phyloP scores from a whole-genome alignment of 2,329 filamentous ascomycete species.

The Pseudogymnoascus sp. region DNA sequence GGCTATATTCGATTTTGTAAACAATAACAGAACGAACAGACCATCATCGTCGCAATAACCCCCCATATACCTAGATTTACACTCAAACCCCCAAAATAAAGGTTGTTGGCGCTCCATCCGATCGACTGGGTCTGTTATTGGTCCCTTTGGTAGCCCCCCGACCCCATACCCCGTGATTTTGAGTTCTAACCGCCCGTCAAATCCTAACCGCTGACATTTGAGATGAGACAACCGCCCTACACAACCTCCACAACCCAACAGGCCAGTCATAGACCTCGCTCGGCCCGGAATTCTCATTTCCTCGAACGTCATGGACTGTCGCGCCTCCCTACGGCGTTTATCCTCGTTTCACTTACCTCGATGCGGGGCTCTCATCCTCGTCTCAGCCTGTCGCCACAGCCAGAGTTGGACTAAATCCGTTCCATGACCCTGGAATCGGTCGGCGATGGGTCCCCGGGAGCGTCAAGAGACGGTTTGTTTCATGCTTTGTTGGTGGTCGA shows the following conservation, averaged over 20 bases:
- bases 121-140: background rate
- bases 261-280: background rate
- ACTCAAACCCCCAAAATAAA: background rate
- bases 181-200: conserved; percentile 8
- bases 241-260: background rate
- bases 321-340: conserved; percentile 6
- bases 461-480: conserved; percentile 2
- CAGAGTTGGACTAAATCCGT: conserved; percentile 4
- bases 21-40: background rate
- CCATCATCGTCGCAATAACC: conserved; percentile 1
- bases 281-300: background rate
- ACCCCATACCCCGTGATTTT: background rate
- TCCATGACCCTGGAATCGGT: conserved; percentile 8
- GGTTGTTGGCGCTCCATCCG: background rate
- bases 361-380: background rate
- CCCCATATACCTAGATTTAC: background rate
- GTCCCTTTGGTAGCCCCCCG: background rate
- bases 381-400: conserved; percentile 1
- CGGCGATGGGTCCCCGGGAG: background rate
- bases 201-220: conserved; percentile 8
- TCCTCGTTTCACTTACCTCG: conserved; percentile 2
- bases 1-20: conserved; percentile 6
- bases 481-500: conserved; percentile 3
- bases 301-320: conserved; percentile 2
- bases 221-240: conserved; percentile 9